Evolutionary conservation across 2,329 filamentous ascomycete species (phyloP), one percentile per base, ranked within the genome.

Genomic region (Sporothrix schenckii): DNA sequence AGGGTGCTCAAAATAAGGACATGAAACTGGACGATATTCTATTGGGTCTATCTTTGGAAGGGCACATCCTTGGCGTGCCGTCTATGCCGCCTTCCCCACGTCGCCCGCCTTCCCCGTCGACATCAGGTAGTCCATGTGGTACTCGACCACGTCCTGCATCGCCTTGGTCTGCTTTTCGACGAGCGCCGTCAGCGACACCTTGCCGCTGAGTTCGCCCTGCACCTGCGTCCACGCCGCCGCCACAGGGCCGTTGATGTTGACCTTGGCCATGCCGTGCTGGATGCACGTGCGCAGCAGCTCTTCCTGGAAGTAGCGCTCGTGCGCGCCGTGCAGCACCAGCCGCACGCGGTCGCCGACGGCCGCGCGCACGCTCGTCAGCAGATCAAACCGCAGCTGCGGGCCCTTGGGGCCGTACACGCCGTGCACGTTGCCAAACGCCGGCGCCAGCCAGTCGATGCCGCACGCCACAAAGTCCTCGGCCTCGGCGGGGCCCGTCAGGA

Each of bases 351-450:
- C 81, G 66, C 82, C 81, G 6, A 84, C 83, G 7, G 78, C 78
- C 63, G 75, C 75, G 74, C 81, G 80, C 74, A 85, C 83, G 27
- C 75, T 77, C n/a, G 80, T 76, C 4, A 87, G 79, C 3, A 81
- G 76, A 30, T 80, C 86, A 76, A 87, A 90, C 75, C 91, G 88
- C n/a, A 91, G 78, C 77, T 84, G 82, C 27, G 88, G 86, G 0
- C 90, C 90, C 19, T 86, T 80, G 0, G 87, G 84, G 0, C 90
- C 90, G 78, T 93, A 92, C 74, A 89, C 87, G 5, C 91, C 91
- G 79, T 93, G 91, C 58, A 93, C 88, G 75, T 92, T 93, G 3
- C 91, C 91, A 80, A 93, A 92, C 0, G 89, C 89, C 0, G 91
- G 91, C 2, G 91, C 91, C 16, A 93, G 81, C 81, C 89, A 90